A percentile compares a stretch with the other conserved stretches of the same genome.
Conservation (phyloP, 2,329 filamentous ascomycete genomes). For the Geosmithia flava region DNA sequence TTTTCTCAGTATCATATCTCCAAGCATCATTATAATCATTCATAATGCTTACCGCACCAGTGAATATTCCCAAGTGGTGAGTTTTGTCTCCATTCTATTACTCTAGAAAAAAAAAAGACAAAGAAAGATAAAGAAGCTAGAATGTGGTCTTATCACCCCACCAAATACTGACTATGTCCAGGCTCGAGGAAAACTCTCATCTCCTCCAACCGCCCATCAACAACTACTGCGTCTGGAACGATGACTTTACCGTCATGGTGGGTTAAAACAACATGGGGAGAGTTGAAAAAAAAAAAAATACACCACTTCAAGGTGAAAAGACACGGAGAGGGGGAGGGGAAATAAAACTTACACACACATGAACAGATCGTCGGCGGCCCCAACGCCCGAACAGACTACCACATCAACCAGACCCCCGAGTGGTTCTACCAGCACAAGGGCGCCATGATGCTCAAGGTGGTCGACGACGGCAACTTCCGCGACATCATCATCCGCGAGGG, state of each 20-base stretch:
- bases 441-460: constrained; percentile 85
- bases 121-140: no score
- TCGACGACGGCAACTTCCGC: constrained; percentile 59
- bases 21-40: not conserved
- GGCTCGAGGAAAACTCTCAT: constrained; percentile 85
- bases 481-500: constrained; percentile 88
- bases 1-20: no score
- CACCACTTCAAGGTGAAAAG: no score
- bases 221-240: constrained; percentile 94
- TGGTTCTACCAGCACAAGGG: constrained; percentile 98
- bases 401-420: constrained; percentile 92
- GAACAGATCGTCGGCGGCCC: constrained; percentile 83
- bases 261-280: not conserved
- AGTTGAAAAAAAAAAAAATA: not conserved
- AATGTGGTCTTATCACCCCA: no score
- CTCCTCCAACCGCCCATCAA: constrained; percentile 89
- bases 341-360: not conserved
- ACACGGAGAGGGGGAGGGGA: not conserved
- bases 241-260: constrained; percentile 72
- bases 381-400: constrained; percentile 93
- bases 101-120: no score
- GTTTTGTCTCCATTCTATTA: constrained; percentile 12
- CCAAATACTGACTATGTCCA: constrained; percentile 19
- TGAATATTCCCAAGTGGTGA: constrained; percentile 48
- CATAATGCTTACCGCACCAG: constrained; percentile 33